Base-by-base conservation (phyloP, 495 filamentous ascomycete genomes). In the Talaromyces proteolyticus region DNA sequence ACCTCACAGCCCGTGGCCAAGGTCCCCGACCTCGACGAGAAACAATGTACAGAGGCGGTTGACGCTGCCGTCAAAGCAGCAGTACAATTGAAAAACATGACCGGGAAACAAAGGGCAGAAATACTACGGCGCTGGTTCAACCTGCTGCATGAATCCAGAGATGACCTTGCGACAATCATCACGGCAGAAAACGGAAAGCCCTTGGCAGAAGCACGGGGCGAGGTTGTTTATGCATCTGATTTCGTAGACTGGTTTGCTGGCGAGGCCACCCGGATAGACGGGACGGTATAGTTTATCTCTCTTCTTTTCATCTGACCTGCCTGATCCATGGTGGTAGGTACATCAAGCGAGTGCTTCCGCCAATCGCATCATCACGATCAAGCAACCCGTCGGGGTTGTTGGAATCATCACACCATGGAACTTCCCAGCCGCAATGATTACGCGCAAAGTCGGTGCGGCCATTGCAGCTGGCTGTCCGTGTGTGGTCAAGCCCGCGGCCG, bases 391-490 rank as follows among this genome's bases (percentile, higher is more conserved):
- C 41, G 93, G 93, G 54, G 92, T 98, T 11, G 94, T 89, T 58
- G 92, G 90, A 11, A 72, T 98, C 25, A 96, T 98, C 62, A 96
- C 93, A 18, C 93, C 93, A 20, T 95, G 91, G 91, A 96, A 95
- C 69, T 96, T 94, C 67, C 91, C 91, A 2, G 85, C 87, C 6
- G 91, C 91, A 6, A 96, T 95, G 91, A 86, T 94, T 56, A 92
- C 91, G 3, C 72, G 91, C 21, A 95, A 96, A 68, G 81, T 91
- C 50, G 91, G 81, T 1, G 88, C 91, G 3, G 91, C 91, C 20
- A 71, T 96, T 48, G 91, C 85, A 26, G 86, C 85, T 4, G 85
- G 85, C 6, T 95, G 91, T 63, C 91, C 91, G 1, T 84, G 91
- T 0, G 89, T 96, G 0, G 80, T 79, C 38, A 96, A 96, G 70